These are phyloP conservation scores for Clonostachys rosea DNA, from an alignment of 2,329 filamentous ascomycete species.

Conservation along the genomic window DNA sequence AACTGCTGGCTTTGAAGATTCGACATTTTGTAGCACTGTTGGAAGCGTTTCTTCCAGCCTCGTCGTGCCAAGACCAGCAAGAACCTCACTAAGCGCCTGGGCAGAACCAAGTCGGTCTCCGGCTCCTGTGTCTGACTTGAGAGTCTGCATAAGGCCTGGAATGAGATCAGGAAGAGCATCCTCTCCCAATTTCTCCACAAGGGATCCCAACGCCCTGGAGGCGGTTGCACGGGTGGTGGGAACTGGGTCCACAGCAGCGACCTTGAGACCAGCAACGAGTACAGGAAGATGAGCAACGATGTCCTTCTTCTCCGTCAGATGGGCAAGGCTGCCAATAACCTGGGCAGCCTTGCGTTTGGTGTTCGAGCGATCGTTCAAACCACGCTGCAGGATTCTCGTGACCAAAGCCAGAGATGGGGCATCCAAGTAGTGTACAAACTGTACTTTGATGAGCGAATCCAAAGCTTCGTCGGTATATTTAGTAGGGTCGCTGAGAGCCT, in stretches of 20 bases:
- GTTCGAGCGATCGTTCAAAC: conserved; percentile 82
- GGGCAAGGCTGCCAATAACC: conserved; percentile 95
- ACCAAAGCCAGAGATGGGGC: conserved; percentile 92
- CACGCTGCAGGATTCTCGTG: conserved; percentile 91
- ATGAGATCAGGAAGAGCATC: conserved; percentile 96
- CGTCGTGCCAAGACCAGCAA: conserved; percentile 88
- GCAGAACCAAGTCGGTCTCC: conserved; percentile 94
- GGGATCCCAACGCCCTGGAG: conserved; percentile 89
- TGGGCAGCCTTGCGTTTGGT: conserved; percentile 96
- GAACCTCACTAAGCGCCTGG: conserved; percentile 92
- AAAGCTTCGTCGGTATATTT: conserved; percentile 95
- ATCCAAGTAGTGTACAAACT: conserved; percentile 97
- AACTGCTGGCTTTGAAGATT: conserved; percentile 83
- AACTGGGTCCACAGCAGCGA: conserved; percentile 90
- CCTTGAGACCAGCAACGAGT: conserved; percentile 81
- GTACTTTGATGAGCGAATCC: conserved; percentile 94
- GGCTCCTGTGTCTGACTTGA: conserved; percentile 95
- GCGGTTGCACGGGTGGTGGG: conserved; percentile 94
- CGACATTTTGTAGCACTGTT: conserved; percentile 93
- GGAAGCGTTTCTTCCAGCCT: conserved; percentile 93
- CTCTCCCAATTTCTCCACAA: conserved; percentile 97
- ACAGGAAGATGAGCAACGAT: conserved; percentile 87
- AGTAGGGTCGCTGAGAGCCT: conserved; percentile 94
- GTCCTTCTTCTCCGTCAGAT: conserved; percentile 94
- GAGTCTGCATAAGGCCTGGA: conserved; percentile 92